These are phyloP conservation scores for Epichloe brachyelytri DNA, from an alignment of 2,329 filamentous ascomycete species.

Conservation along the genomic window DNA sequence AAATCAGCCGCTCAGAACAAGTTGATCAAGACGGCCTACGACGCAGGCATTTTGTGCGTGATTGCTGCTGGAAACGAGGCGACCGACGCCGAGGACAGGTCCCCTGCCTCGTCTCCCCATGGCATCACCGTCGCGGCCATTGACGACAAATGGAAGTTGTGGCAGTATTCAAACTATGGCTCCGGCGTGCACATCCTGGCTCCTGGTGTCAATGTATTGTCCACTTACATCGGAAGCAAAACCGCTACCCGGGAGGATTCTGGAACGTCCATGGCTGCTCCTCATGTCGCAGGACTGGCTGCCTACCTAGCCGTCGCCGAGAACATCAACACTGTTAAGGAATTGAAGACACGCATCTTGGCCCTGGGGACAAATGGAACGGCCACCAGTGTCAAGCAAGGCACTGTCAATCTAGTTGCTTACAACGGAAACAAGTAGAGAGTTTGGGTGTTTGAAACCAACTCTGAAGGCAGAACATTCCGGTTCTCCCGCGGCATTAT, in stretches of 20 bases:
- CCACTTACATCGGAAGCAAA: constrained; percentile 30
- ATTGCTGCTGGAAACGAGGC: constrained; percentile 41
- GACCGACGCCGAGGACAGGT: constrained; percentile 25
- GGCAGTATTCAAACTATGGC: constrained; percentile 39
- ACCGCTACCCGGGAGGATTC: constrained; percentile 33
- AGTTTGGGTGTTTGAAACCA: not conserved
- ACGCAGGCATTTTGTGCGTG: constrained; percentile 34
- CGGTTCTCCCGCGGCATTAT: too few species aligned
- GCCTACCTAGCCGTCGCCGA: constrained; percentile 40
- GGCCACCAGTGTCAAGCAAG: constrained; percentile 19
- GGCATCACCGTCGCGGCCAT: constrained; percentile 41
- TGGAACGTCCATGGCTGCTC: constrained; percentile 50
- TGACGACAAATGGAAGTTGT: constrained; percentile 23
- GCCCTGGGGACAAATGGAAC: constrained; percentile 26
- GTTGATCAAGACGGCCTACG: constrained; percentile 33
- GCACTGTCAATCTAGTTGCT: constrained; percentile 31
- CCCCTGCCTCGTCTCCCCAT: constrained; percentile 33
- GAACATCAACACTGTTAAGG: constrained; percentile 24
- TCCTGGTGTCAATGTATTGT: constrained; percentile 32
- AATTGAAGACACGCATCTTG: constrained; percentile 28
- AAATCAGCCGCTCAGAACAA: constrained; percentile 29
- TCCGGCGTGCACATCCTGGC: constrained; percentile 35
- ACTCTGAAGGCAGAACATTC: too few species aligned
- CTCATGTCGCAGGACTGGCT: constrained; percentile 46
- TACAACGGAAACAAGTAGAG: constrained; percentile 28